Conservation (phyloP, 2,329 filamentous ascomycete genomes). For the Periglandula ipomoeae region DNA sequence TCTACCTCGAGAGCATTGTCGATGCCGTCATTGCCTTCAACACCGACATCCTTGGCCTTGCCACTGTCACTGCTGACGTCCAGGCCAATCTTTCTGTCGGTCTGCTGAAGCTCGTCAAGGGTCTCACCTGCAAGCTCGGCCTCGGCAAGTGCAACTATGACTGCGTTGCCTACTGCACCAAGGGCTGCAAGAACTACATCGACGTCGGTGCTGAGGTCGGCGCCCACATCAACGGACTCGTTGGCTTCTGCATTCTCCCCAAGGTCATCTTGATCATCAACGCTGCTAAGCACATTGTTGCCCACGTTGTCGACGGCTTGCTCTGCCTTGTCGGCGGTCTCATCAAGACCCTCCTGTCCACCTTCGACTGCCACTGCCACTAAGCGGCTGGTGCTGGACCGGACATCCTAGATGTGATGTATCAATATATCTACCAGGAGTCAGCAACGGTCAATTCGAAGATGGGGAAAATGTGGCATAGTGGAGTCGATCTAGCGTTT, state of each 20-base stretch:
- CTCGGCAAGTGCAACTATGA: constrained; percentile 24
- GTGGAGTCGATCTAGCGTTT: constrained; percentile 3
- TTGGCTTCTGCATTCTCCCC: constrained; percentile 24
- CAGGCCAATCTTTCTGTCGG: constrained; percentile 17
- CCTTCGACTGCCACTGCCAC: constrained; percentile 25
- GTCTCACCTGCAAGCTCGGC: constrained; percentile 21
- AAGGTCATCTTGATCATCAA: constrained; percentile 20
- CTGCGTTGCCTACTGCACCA: constrained; percentile 28
- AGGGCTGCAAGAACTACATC: constrained; percentile 30
- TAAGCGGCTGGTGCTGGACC: constrained; percentile 6
- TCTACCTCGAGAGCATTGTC: constrained; percentile 21
- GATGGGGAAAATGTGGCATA: background rate
- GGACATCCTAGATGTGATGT: background rate
- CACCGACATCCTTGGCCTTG: constrained; percentile 24
- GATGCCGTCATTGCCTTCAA: constrained; percentile 29
- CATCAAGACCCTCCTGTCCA: constrained; percentile 18
- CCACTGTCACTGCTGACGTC: constrained; percentile 17
- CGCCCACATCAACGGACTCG: constrained; percentile 18
- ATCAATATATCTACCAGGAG: background rate
- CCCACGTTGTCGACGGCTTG: constrained; percentile 19
- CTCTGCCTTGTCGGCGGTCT: constrained; percentile 25
- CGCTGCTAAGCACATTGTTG: constrained; percentile 17
- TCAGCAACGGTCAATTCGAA: background rate
- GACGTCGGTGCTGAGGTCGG: constrained; percentile 18
- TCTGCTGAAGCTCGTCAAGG: constrained; percentile 16